A percentile compares a stretch with the other conserved stretches of the same genome.
Conservation (phyloP, 768 basidiomycete species). For the Tricholoma terreum region DNA sequence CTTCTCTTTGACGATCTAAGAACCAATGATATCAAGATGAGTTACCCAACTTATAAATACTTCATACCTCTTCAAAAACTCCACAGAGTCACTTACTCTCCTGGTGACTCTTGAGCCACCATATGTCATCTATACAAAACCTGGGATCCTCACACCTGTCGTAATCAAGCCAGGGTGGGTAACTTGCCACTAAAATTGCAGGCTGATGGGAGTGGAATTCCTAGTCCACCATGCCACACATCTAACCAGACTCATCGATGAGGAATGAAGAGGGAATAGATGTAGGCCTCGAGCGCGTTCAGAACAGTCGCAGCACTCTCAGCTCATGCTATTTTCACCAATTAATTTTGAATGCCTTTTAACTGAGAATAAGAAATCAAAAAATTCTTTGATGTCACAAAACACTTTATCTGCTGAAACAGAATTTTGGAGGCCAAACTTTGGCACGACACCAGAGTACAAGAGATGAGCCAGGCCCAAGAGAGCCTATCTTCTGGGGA, state of each 20-base stretch:
- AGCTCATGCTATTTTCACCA: not conserved
- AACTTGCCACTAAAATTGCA: conserved; percentile 2
- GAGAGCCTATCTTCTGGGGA: not conserved
- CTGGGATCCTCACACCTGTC: conserved; percentile 3
- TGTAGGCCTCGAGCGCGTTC: not conserved
- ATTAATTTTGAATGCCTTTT: conserved; percentile 3
- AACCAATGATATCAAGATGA: not conserved
- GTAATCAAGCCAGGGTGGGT: conserved; percentile 3
- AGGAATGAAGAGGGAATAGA: not conserved
- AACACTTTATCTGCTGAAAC: not conserved
- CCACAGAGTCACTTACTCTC: conserved; percentile 3
- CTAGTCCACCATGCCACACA: conserved; percentile 2
- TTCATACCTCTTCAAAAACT: conserved; percentile 6
- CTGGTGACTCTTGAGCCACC: conserved; percentile 7
- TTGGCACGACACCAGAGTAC: not conserved
- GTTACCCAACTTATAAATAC: not conserved
- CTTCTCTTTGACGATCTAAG: conserved; percentile 2
- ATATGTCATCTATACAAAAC: not conserved
- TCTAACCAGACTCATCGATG: not conserved
- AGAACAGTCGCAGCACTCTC: not conserved
- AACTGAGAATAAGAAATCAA: conserved; percentile 6
- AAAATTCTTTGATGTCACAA: conserved; percentile 3
- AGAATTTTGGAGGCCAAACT: not conserved
- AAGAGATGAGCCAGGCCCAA: conserved; percentile 1
- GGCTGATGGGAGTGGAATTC: not conserved